Conservation (phyloP, 768 basidiomycete genomes). For the Suillus subluteus region DNA sequence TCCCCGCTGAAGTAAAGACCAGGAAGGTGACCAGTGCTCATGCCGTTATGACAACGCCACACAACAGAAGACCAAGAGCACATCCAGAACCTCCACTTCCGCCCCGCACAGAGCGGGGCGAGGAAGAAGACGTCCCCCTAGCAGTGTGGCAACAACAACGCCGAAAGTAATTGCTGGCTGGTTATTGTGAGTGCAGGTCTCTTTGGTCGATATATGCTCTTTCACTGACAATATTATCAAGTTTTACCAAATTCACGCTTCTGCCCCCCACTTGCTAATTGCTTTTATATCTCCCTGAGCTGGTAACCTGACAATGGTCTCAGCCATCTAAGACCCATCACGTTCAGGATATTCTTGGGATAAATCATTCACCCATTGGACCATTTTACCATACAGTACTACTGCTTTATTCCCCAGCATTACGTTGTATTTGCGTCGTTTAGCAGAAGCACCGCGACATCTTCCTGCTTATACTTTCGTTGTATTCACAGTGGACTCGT, state of each 20-base stretch:
- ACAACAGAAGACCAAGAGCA: slow-evolving; percentile 45
- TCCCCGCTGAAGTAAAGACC: slow-evolving; percentile 51
- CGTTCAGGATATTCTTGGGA: slow-evolving; percentile 28
- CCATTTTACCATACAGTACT: slow-evolving; percentile 35
- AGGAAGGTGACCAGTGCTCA: slow-evolving; percentile 72
- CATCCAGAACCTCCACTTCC: slow-evolving; percentile 38
- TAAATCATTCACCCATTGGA: slow-evolving; percentile 23
- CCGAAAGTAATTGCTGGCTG: slow-evolving; percentile 28
- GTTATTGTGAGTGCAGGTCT: not conserved
- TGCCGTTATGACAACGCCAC: slow-evolving; percentile 45
- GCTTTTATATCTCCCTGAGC: slow-evolving; percentile 3
- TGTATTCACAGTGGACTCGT: slow-evolving; percentile 18
- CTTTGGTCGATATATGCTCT: not conserved
- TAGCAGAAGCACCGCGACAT: slow-evolving; percentile 3
- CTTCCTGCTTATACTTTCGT: slow-evolving; percentile 14
- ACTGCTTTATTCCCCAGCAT: slow-evolving; percentile 31
- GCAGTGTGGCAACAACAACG: slow-evolving; percentile 81
- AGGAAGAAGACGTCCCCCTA: slow-evolving; percentile 82
- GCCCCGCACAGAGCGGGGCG: slow-evolving; percentile 39
- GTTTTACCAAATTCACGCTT: not conserved
- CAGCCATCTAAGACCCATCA: slow-evolving; percentile 29
- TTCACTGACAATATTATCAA: not conserved
- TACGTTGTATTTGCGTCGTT: slow-evolving; percentile 14
- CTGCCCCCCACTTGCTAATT: not conserved
- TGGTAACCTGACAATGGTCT: not conserved